These are phyloP conservation scores for Crithidia fasciculata DNA, from an alignment of 208 protist genomes.

Conservation along the genomic window DNA sequence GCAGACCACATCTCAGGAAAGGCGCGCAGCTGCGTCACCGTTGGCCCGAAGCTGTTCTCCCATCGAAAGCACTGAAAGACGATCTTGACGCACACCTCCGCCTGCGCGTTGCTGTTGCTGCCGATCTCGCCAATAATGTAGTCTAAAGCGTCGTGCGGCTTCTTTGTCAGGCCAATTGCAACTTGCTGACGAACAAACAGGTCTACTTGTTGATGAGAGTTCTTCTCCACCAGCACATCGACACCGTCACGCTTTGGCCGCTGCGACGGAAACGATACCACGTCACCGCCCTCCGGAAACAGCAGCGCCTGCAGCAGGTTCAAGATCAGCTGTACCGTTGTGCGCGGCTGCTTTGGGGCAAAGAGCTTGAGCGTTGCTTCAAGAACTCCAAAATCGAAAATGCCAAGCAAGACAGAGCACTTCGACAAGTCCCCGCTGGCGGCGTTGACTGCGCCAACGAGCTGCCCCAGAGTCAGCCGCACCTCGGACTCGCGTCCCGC, in stretches of 20 bases:
- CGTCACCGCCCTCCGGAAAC: conserved; percentile 67
- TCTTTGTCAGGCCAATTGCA: conserved; percentile 73
- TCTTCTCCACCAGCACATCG: conserved; percentile 43
- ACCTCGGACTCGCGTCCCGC: conserved; percentile 20
- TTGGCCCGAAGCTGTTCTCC: conserved; percentile 83
- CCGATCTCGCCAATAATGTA: conserved; percentile 72
- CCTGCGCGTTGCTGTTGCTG: conserved; percentile 38
- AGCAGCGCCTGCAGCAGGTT: conserved; percentile 61
- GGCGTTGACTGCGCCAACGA: conserved; percentile 17
- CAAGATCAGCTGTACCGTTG: conserved; percentile 44
- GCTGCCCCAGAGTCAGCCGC: conserved; percentile 21
- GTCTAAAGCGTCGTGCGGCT: conserved; percentile 65
- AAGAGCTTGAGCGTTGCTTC: conserved; percentile 46
- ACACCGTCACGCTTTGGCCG: conserved; percentile 38
- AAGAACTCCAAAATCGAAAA: conserved; percentile 36
- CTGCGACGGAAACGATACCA: conserved; percentile 86
- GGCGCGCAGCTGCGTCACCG: conserved; percentile 66
- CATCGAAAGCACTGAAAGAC: conserved; percentile 84
- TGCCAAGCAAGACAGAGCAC: conserved; percentile 22
- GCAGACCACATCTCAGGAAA: conserved; percentile 82
- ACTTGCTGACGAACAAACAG: conserved; percentile 80
- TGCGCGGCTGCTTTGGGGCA: conserved; percentile 30
- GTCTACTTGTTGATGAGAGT: conserved; percentile 55
- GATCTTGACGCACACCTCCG: conserved; percentile 77
- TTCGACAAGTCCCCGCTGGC: conserved; percentile 20